Evolutionary conservation across 805 yeast species (phyloP).

Genomic region (Yamadazyma laniorum): DNA sequence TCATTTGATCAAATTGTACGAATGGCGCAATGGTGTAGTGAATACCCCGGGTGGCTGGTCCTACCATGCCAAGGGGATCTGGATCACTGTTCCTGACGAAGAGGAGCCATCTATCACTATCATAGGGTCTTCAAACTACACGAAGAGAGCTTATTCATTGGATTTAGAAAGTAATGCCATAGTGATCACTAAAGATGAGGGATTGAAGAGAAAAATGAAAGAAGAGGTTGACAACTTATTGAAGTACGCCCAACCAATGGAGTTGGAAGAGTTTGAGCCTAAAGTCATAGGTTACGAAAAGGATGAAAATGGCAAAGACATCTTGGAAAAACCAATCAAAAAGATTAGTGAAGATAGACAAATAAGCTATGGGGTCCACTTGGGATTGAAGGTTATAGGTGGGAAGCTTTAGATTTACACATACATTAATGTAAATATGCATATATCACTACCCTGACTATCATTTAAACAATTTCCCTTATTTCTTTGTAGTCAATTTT

Average conservation of each 20-base stretch:
- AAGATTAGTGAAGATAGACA: slow-evolving; percentile 53
- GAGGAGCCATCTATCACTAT: slow-evolving; percentile 68
- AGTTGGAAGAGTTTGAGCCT: slow-evolving; percentile 57
- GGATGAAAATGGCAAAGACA: slow-evolving; percentile 16
- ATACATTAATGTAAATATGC: background rate
- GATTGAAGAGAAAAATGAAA: slow-evolving; percentile 55
- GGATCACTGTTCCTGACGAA: slow-evolving; percentile 67
- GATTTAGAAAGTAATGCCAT: slow-evolving; percentile 90
- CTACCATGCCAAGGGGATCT: slow-evolving; percentile 94
- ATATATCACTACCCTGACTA: background rate
- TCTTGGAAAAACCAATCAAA: slow-evolving; percentile 12
- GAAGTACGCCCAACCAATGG: slow-evolving; percentile 50
- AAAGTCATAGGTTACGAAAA: slow-evolving; percentile 18
- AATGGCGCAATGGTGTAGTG: slow-evolving; percentile 87
- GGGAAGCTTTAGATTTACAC: slow-evolving; percentile 39
- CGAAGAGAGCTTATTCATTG: slow-evolving; percentile 80
- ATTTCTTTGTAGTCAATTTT: background rate
- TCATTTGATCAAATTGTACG: slow-evolving; percentile 55
- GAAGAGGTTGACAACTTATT: slow-evolving; percentile 63
- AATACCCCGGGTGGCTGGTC: slow-evolving; percentile 90
- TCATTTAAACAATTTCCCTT: background rate
- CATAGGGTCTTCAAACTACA: slow-evolving; percentile 91
- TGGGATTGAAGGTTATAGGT: slow-evolving; percentile 65
- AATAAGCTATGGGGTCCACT: slow-evolving; percentile 59
- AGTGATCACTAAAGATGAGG: slow-evolving; percentile 64